Conservation (phyloP, 2,329 filamentous ascomycete species). For the Calonectria pseudoturangicola region DNA sequence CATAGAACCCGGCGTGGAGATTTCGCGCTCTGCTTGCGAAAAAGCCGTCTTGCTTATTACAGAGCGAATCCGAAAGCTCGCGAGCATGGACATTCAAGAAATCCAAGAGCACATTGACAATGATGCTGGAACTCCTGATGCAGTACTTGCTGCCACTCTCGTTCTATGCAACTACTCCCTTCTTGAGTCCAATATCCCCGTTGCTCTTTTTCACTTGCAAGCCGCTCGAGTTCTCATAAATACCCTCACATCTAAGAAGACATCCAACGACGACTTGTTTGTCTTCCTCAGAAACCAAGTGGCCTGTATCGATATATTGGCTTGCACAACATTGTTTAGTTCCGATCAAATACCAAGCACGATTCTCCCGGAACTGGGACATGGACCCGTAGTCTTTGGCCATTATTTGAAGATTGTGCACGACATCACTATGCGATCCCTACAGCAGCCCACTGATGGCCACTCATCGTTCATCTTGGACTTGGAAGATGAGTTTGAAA, state of each 20-base stretch:
- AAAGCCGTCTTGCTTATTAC: background rate
- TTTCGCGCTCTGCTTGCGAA: conserved; percentile 5
- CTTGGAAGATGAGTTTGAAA: background rate
- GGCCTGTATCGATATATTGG: background rate
- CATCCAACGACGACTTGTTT: conserved; percentile 3
- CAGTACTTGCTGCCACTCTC: background rate
- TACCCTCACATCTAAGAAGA: conserved; percentile 1
- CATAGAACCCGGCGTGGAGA: background rate
- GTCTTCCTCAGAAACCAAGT: conserved; percentile 16
- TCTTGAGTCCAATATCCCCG: background rate
- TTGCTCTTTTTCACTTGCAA: conserved; percentile 4
- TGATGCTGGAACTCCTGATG: background rate
- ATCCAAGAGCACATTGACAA: conserved; percentile 6
- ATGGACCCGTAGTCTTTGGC: conserved; percentile 1
- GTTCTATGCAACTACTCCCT: conserved; percentile 8
- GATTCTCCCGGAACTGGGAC: background rate
- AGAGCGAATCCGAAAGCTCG: conserved; percentile 4
- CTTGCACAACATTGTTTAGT: background rate
- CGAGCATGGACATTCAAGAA: conserved; percentile 1
- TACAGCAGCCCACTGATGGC: background rate
- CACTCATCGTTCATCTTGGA: background rate
- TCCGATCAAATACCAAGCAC: background rate
- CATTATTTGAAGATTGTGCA: conserved; percentile 2
- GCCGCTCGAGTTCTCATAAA: conserved; percentile 9
- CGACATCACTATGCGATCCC: background rate